Conservation (phyloP, 2,329 filamentous ascomycete species). For the Fusarium continuum region DNA sequence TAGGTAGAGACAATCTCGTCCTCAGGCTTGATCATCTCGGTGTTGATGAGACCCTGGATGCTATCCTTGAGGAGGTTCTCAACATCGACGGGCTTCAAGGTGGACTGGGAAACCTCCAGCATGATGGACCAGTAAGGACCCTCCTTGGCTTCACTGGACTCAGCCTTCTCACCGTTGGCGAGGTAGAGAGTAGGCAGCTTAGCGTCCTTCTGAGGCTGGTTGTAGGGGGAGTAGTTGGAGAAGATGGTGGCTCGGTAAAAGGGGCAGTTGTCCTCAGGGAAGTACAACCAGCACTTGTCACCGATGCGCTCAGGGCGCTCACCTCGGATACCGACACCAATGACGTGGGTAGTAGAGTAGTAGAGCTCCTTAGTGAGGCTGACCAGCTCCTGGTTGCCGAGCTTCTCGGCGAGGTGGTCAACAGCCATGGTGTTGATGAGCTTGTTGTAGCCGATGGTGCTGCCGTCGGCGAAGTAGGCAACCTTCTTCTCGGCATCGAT, state of each 20-base stretch:
- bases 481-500: slow-evolving; percentile 87
- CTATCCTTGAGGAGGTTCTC: slow-evolving; percentile 86
- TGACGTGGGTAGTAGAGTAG: slow-evolving; percentile 97
- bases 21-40: slow-evolving; percentile 88
- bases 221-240: slow-evolving; percentile 99
- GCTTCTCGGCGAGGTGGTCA: slow-evolving; percentile 84
- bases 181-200: slow-evolving; percentile 89
- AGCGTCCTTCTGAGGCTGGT: slow-evolving; percentile 84
- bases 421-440: slow-evolving; percentile 97
- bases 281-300: slow-evolving; percentile 99
- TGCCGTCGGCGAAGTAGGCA: slow-evolving; percentile 84
- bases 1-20: slow-evolving; percentile 99
- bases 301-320: slow-evolving; percentile 93
- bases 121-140: slow-evolving; percentile 99
- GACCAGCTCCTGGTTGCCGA: slow-evolving; percentile 87
- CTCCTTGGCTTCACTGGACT: slow-evolving; percentile 76
- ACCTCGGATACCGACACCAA: slow-evolving; percentile 94
- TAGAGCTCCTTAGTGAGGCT: slow-evolving; percentile 88
- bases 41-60: slow-evolving; percentile 97
- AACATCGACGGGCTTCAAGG: slow-evolving; percentile 91
- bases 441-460: slow-evolving; percentile 89
- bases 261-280: slow-evolving; percentile 97
- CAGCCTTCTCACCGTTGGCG: slow-evolving; percentile 84
- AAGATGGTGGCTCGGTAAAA: slow-evolving; percentile 99
- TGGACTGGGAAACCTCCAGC: slow-evolving; percentile 96